A percentile compares a stretch with the other conserved stretches of the same genome.
Conservation (phyloP, 2,329 filamentous ascomycete genomes). For the Xylaria sp. region DNA sequence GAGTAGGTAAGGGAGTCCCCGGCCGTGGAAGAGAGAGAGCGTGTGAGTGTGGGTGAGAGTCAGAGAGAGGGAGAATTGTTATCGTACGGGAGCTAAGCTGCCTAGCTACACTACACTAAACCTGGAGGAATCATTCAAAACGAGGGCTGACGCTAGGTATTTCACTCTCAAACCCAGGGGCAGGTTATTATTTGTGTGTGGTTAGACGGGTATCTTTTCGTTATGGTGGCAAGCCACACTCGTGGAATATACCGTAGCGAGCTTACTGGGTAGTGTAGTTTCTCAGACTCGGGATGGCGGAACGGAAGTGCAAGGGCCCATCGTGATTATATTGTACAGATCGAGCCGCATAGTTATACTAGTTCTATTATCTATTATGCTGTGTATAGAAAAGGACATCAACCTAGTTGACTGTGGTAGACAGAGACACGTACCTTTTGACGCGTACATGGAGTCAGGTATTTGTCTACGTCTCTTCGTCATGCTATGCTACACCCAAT, state of each 20-base stretch:
- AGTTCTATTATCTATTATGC: too few species aligned
- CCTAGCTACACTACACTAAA: neutral
- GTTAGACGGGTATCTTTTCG: neutral
- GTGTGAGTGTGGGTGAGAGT: too few species aligned
- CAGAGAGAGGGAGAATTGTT: neutral
- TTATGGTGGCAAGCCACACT: conserved; percentile 28
- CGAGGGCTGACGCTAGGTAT: conserved; percentile 24
- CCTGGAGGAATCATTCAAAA: conserved; percentile 25
- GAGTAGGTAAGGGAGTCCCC: conserved; percentile 13
- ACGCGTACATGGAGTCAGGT: neutral
- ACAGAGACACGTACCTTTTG: neutral
- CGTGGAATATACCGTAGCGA: conserved; percentile 1
- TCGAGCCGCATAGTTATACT: neutral
- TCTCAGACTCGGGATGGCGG: neutral
- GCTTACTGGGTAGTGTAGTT: neutral
- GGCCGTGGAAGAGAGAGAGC: neutral
- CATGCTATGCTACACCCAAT: neutral
- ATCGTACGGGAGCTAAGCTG: neutral
- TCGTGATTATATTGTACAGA: neutral
- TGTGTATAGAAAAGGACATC: too few species aligned
- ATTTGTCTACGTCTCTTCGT: conserved; percentile 8
- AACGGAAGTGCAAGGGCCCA: neutral
- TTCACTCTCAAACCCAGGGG: conserved; percentile 14
- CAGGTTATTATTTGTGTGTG: neutral
- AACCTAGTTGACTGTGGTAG: neutral